Base-by-base conservation (phyloP, 257 asterid species). In the Capsicum rhomboideum region DNA sequence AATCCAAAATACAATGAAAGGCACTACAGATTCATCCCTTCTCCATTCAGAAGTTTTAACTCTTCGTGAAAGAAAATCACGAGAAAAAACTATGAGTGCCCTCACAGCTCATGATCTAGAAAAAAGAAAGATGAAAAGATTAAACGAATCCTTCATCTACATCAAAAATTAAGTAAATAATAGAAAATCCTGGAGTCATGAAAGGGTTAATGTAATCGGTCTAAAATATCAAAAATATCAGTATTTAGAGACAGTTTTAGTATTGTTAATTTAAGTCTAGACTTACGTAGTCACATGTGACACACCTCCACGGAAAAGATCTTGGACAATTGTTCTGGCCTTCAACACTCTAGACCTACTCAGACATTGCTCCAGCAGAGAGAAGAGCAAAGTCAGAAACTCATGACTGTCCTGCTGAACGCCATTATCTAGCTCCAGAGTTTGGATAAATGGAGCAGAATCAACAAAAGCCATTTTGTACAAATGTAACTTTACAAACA, bases 361-460 rank as follows among this genome's bases (percentile, higher is more conserved):
- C 92, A 97, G 87, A 63, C 96, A 92, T 84, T 90, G 91, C 90
- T 94, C 99, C 63, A 97, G 98, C 89, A 97, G 87, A 80, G 98
- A 97, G 75, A 93, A 93, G 40, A 97, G 97, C 90, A 97, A 87
- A 26, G 99, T 94, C 84, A 94, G 96, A 87, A 97, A 97, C 92
- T 97, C 99, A 37, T 97, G 99, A 90, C 98, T 92, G 82, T 97
- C 99, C 90, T 97, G 99, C 90, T 97, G 99, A 90, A 97, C 95
- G 80, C 93, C 95, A 91, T 94, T 94, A 90, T 94, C 98, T 77
- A 97, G 93, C 88, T 93, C 98, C 87, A 97, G 88, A 74, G 98
- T 92, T 88, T 90, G 93, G 86, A 97, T 97, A 86, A 97, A 93
- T 59, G 98, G 98, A 67, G 99, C 99, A 50, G 99, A 95, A 88